Conservation (phyloP, 2,329 filamentous ascomycete genomes). For the Claviceps sorghi region DNA sequence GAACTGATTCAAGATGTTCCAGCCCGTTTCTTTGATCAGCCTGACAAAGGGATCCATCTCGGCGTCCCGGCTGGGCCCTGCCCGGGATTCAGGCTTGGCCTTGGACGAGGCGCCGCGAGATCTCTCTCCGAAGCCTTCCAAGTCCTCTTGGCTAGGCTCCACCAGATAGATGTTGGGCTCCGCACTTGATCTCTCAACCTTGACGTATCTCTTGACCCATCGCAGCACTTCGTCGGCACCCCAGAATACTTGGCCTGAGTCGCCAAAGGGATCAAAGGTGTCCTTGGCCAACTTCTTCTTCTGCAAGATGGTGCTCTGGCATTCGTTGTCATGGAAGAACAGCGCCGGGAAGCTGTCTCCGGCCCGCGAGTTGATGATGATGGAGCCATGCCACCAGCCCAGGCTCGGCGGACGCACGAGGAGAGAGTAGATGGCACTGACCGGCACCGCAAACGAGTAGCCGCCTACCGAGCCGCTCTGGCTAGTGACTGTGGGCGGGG, state of each 20-base stretch:
- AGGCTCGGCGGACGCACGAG: slow-evolving; percentile 81
- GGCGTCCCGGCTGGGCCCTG: slow-evolving; percentile 40
- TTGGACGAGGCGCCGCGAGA: slow-evolving; percentile 29
- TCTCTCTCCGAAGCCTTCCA: slow-evolving; percentile 60
- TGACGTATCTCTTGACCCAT: slow-evolving; percentile 76
- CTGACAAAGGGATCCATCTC: slow-evolving; percentile 89
- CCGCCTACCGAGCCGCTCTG: slow-evolving; percentile 58
- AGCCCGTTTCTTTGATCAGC: slow-evolving; percentile 84
- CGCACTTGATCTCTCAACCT: slow-evolving; percentile 66
- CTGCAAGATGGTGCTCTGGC: slow-evolving; percentile 86
- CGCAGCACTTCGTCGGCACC: slow-evolving; percentile 88
- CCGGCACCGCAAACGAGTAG: slow-evolving; percentile 83
- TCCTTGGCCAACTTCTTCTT: slow-evolving; percentile 75
- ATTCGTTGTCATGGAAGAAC: slow-evolving; percentile 97
- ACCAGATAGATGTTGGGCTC: slow-evolving; percentile 87
- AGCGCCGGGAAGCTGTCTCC: slow-evolving; percentile 90
- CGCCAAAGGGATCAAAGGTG: slow-evolving; percentile 80
- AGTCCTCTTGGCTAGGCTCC: slow-evolving; percentile 75
- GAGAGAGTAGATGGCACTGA: slow-evolving; percentile 81
- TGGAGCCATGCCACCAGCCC: slow-evolving; percentile 96
- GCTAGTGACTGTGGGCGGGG: slow-evolving; percentile 71
- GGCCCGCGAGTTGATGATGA: slow-evolving; percentile 80
- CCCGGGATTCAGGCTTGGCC: slow-evolving; percentile 18
- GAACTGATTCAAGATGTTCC: slow-evolving; percentile 93
- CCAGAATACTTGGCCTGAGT: slow-evolving; percentile 84